phyloP scores from a whole-genome alignment of 2,329 filamentous ascomycete genomes.

The Monosporascus sp. region DNA sequence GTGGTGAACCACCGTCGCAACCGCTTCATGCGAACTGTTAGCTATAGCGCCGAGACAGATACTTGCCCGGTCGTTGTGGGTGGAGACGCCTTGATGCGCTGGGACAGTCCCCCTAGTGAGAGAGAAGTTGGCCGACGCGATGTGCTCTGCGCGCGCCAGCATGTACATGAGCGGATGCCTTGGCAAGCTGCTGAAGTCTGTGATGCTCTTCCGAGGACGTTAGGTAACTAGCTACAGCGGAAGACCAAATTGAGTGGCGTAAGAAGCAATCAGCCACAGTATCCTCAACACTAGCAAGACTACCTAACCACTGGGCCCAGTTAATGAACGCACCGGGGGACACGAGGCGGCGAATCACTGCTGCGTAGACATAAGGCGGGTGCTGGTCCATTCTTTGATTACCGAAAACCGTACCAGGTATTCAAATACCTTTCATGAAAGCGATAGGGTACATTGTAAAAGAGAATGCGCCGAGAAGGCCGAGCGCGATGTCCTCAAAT shows the following conservation, averaged over 20 bases:
- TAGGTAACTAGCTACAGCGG: too few relatives aligned
- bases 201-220: too few relatives aligned
- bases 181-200: too few relatives aligned
- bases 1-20: slow-evolving; percentile 11
- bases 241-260: too few relatives aligned
- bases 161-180: too few relatives aligned
- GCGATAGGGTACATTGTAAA: slow-evolving; percentile 11
- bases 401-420: background rate
- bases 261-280: too few relatives aligned
- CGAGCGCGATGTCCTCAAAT: slow-evolving; percentile 16
- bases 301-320: too few relatives aligned
- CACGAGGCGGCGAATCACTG: background rate
- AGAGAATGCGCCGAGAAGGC: slow-evolving; percentile 6
- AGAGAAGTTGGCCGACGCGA: background rate
- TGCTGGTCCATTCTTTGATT: background rate
- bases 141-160: too few relatives aligned
- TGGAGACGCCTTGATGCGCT: slow-evolving; percentile 5
- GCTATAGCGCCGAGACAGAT: slow-evolving; percentile 26
- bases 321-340: background rate
- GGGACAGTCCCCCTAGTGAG: too few relatives aligned
- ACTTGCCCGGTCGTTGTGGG: background rate
- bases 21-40: slow-evolving; percentile 28
- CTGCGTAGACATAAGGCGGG: background rate
- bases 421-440: slow-evolving; percentile 5
- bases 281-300: too few relatives aligned